Evolutionary conservation across 1,284 basidiomycete species (phyloP), one percentile per base, ranked within the genome.

Genomic region (Pseudozyma sp.): DNA sequence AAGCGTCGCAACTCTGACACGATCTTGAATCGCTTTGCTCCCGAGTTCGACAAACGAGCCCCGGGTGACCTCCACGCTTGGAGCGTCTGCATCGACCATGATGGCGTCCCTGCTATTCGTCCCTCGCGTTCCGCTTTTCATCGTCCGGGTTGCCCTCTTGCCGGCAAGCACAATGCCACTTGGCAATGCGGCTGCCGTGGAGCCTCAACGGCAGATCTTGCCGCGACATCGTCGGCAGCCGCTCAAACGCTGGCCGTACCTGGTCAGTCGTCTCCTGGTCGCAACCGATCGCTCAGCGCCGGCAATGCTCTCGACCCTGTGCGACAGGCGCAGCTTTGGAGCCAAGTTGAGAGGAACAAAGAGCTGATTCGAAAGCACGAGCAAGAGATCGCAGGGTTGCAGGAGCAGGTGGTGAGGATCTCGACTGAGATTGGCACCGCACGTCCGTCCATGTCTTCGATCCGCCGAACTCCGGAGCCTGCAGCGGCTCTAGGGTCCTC

Each of bases 41-140:
- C 52, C 10, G 61, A 60, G 7, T 52, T 57, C 14, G 54, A 62
- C 47, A 74, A 63, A 52, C 58, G 66, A 16, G 54, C 52, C 1
- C 71, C 66, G 5, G 71, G 71, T 21, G 71, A 74, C 51, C 62
- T 74, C 16, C 66, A 74, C 31, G 71, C 71, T 12, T 74, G 71
- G 71, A 74, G 66, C 55, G 71, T 74, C 47, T 64, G 61, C 42
- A 62, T 74, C 48, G 56, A 74, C 21, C 36, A 59, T 11, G 49
- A 64, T 10, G 66, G 71, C 13, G 50, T 70, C 21, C 71, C 71
- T n/a, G 55, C 71, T 16, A 70, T 74, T 19, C 61, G 71, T 1
- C 62, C 71, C 3, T 52, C 62, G 10, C 39, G 62, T 8, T 74
- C 71, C 18, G 71, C 71, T 7, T 74, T 74, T 39, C 71, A 74